Percentiles rank a stretch among this genome's conserved stretches.
These are phyloP conservation scores for Komagataella ulmi DNA, from an alignment of 805 yeast genomes.

Conservation along the genomic window DNA sequence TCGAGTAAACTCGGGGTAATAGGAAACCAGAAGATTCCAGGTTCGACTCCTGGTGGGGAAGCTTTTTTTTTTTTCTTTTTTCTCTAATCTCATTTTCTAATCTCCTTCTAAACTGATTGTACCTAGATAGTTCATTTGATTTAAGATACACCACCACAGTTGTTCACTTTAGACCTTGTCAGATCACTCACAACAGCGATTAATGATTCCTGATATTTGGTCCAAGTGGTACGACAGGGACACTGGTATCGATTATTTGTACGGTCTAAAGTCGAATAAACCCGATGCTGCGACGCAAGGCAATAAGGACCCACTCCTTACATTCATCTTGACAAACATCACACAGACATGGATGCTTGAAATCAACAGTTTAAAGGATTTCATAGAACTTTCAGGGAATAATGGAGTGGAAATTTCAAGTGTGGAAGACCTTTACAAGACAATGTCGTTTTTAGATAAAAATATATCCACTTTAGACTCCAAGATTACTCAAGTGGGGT, in stretches of 20 bases:
- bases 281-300: neutral
- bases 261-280: neutral
- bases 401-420: neutral
- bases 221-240: neutral
- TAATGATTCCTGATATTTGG: neutral
- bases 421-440: neutral
- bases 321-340: neutral
- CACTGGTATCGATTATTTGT: neutral
- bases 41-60: constrained; percentile 44
- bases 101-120: neutral
- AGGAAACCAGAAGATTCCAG: constrained; percentile 32
- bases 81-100: neutral
- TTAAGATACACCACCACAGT: neutral
- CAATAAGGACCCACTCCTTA: neutral
- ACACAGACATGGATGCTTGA: neutral
- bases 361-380: neutral
- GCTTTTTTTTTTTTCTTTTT: constrained; percentile 9
- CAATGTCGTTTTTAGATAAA: neutral
- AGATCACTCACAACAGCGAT: neutral
- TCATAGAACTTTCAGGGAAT: neutral
- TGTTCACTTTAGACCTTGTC: neutral
- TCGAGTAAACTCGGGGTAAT: neutral
- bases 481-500: neutral
- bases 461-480: neutral
- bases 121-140: neutral